Conservation (phyloP, 345 rosid species). For the Citrus reticulata region DNA sequence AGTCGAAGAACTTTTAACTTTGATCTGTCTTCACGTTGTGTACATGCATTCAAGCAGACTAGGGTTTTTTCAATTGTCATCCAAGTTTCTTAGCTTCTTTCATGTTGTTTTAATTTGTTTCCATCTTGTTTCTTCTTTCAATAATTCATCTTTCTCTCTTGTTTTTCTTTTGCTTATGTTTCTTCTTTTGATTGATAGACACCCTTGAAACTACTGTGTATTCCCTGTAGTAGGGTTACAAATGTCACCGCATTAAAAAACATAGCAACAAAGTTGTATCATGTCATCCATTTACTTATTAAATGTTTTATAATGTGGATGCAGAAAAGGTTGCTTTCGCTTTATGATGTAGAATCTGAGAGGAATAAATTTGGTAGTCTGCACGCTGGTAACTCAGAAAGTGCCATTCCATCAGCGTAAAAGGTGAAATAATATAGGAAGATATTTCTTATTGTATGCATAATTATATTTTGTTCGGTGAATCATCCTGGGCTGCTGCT, state of each 20-base stretch:
- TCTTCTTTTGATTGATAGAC: background rate
- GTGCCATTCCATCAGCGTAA: slow-evolving; percentile 27
- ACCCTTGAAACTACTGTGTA: background rate
- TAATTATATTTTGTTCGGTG: background rate
- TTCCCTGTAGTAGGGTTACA: background rate
- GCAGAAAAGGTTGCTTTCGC: slow-evolving; percentile 43
- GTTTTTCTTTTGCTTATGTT: background rate
- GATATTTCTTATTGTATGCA: background rate
- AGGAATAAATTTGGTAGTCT: slow-evolving; percentile 16
- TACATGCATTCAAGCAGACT: background rate
- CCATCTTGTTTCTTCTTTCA: no score
- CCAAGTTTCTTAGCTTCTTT: background rate
- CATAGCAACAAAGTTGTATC: background rate
- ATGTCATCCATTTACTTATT: background rate
- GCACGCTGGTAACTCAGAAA: slow-evolving; percentile 19
- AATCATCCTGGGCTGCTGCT: background rate
- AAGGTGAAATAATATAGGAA: background rate
- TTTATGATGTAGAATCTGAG: slow-evolving; percentile 20
- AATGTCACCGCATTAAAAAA: background rate
- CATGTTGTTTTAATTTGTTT: background rate
- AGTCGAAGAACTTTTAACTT: background rate
- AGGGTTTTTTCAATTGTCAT: background rate
- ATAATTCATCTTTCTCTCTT: background rate
- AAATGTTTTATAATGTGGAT: background rate
- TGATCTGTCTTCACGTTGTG: background rate